Evolutionary conservation across 257 asterid genomes (phyloP).

Genomic region (Solanum lycopersicoides): DNA sequence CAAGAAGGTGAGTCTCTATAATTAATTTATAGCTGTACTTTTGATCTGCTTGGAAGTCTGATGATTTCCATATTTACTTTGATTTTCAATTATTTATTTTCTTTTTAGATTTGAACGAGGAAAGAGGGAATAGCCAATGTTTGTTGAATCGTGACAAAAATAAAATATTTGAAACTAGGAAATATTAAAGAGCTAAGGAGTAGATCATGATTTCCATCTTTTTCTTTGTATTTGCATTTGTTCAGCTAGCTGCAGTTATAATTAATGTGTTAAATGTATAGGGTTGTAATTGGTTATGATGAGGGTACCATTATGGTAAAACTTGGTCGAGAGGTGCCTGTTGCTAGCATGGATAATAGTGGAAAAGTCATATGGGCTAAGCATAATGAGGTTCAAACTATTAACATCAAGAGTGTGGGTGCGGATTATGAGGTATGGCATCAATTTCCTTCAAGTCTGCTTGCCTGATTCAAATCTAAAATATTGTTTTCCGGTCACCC

Average conservation of each 20-base stretch:
- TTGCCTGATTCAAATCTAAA: background rate
- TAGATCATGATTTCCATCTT: background rate
- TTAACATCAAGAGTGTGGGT: conserved; percentile 89
- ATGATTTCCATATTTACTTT: background rate
- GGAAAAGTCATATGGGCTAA: conserved; percentile 97
- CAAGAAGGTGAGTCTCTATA: conserved; percentile 60
- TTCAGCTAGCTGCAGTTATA: background rate
- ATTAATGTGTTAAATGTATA: conserved; percentile 19
- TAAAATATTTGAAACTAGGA: background rate
- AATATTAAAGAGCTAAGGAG: background rate
- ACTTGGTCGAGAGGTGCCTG: conserved; percentile 95
- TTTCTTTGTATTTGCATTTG: background rate
- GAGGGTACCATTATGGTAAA: conserved; percentile 99
- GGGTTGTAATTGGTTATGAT: conserved; percentile 96
- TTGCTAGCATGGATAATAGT: conserved; percentile 93
- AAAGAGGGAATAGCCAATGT: background rate
- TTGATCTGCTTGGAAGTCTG: background rate
- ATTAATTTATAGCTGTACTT: background rate
- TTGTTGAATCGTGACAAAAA: background rate
- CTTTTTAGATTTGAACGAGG: background rate
- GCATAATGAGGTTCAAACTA: conserved; percentile 96
- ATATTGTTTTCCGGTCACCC: background rate
- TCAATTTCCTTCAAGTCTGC: background rate
- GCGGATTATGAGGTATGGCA: conserved; percentile 68
- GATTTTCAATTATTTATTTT: background rate